Percentiles rank a stretch among this genome's conserved stretches.
phyloP scores from a whole-genome alignment of 164 flowering plant species.

The Annona squamosa region DNA sequence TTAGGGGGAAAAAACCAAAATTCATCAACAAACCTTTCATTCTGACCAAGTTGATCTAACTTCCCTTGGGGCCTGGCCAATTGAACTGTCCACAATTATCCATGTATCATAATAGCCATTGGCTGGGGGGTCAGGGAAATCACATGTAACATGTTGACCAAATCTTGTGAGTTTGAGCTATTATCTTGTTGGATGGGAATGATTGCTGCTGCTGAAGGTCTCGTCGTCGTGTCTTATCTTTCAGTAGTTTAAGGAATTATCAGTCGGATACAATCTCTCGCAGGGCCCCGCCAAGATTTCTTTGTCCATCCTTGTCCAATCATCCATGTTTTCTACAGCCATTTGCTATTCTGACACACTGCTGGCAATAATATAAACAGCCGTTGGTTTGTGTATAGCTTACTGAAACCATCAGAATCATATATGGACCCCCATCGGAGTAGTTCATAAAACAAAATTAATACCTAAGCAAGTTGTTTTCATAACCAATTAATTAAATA shows the following conservation, averaged over 20 bases:
- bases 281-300: slow-evolving; percentile 1
- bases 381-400: background rate
- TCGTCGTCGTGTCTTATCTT: background rate
- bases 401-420: no score
- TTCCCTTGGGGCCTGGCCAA: no score
- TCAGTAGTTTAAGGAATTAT: slow-evolving; percentile 6
- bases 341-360: background rate
- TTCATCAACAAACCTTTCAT: no score
- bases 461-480: no score
- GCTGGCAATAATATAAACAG: background rate
- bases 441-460: no score
- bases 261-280: slow-evolving; percentile 1
- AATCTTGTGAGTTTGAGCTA: background rate
- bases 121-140: background rate
- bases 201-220: slow-evolving; percentile 7
- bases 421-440: no score
- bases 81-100: no score
- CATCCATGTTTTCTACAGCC: background rate
- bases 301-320: background rate
- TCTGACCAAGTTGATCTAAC: no score
- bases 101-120: background rate
- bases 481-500: no score
- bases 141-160: background rate
- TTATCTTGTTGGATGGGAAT: slow-evolving; percentile 4
- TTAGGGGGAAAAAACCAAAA: no score